Base-by-base conservation (phyloP, 75 land plant genomes). In the Pinus albicaulis region DNA sequence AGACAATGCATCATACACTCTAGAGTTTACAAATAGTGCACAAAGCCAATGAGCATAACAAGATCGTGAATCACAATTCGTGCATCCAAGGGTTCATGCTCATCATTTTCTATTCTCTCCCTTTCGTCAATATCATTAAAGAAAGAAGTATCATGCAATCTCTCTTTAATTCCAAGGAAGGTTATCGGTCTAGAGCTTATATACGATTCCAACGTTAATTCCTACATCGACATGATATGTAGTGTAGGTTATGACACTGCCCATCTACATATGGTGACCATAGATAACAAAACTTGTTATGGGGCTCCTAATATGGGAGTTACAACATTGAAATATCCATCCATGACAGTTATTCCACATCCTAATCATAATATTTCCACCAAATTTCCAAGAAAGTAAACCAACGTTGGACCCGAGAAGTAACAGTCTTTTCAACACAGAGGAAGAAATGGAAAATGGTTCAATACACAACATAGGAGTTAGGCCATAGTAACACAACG, bases 401-500 rank as follows among this genome's bases (percentile, higher is more conserved):
- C 90, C 15, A 90, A 90, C 41, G 87, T 84, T 3, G 92, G 92
- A 19, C 59, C 66, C n/a, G n/a, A n/a, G n/a, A n/a, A n/a, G n/a
- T n/a, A n/a, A n/a, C n/a, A n/a, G n/a, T n/a, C n/a, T n/a, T n/a
- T n/a, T n/a, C n/a, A n/a, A n/a, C n/a, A n/a, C n/a, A n/a, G n/a
- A n/a, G n/a, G n/a, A n/a, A n/a, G n/a, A n/a, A n/a, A n/a, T n/a
- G n/a, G n/a, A n/a, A n/a, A n/a, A n/a, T n/a, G n/a, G n/a, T n/a
- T n/a, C n/a, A n/a, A n/a, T n/a, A n/a, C n/a, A n/a, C n/a, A n/a
- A n/a, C n/a, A n/a, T n/a, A n/a, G n/a, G n/a, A n/a, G n/a, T n/a
- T n/a, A n/a, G n/a, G n/a, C n/a, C n/a, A n/a, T n/a, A n/a, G n/a
- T n/a, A n/a, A n/a, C n/a, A n/a, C n/a, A n/a, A n/a, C n/a, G n/a